Base-by-base conservation (phyloP, 768 basidiomycete genomes). In the Crassisporium funariophilum region DNA sequence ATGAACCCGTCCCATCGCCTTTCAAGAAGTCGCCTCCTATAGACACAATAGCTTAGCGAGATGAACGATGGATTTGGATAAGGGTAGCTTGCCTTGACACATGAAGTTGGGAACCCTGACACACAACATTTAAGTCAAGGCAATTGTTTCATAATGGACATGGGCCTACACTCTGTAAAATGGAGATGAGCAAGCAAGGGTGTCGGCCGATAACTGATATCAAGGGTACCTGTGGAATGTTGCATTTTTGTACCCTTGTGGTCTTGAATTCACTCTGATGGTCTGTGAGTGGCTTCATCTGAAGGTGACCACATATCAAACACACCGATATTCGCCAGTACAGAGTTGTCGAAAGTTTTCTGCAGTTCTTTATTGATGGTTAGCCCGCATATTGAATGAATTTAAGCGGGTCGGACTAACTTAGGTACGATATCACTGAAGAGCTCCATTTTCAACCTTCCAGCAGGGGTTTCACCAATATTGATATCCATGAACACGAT, bases 311-410 rank as follows among this genome's bases (percentile, higher is more conserved):
- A 23, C 12, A 35, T 35, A 21, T 31, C 20, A 11, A 2, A 53
- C 75, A 41, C 59, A 94, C 90, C 92, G 80, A 68, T 82, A 90
- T 70, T 98, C 95, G n/a, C 97, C 97, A 2, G 95, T 98, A 62
- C 95, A 98, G 20, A 98, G 73, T 59, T 98, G 95, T 50, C 97
- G 77, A 61, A 98, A 98, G 73, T 98, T 99, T 70, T 99, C 95
- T 6, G 94, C 93, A 2, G 95, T 98, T 61, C 95, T 97, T 55
- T 33, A 41, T 25, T 38, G 11, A 33, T 25, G 36, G 17, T 47
- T 44, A 58, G 42, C 21, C 20, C 39, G 15, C 22, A 46, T 15
- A 16, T 17, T 15, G 35, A 19, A 13, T 25, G 17, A 45, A 41
- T 21, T 5, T 34, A n/a, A 9, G 17, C 23, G 15, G 13, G 16